Conservation (phyloP, 192 early-diverging fungal species). For the Obelidium mucronatum region DNA sequence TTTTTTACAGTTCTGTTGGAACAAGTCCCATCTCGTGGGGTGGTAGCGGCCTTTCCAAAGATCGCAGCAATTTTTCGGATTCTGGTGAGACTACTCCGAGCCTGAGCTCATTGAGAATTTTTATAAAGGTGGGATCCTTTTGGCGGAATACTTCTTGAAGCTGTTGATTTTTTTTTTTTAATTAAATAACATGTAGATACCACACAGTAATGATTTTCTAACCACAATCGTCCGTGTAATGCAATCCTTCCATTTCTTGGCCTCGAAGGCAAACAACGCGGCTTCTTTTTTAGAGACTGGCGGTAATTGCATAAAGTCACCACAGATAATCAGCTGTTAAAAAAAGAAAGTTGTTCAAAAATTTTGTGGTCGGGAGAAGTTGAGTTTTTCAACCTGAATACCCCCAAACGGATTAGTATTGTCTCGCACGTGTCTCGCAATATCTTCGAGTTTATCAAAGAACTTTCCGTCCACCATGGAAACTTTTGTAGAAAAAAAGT, state of each 20-base stretch:
- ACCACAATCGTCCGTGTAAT: slow-evolving; percentile 42
- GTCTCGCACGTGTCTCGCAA: slow-evolving; percentile 40
- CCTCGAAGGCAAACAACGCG: slow-evolving; percentile 45
- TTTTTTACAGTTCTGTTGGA: slow-evolving; percentile 54
- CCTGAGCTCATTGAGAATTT: slow-evolving; percentile 88
- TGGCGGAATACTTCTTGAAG: slow-evolving; percentile 87
- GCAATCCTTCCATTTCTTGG: slow-evolving; percentile 39
- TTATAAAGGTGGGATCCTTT: slow-evolving; percentile 78
- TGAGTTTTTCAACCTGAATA: slow-evolving; percentile 42
- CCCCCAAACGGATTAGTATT: slow-evolving; percentile 55
- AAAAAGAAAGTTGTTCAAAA: too few relatives aligned
- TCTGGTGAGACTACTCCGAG: slow-evolving; percentile 68
- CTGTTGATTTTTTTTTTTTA: too few relatives aligned
- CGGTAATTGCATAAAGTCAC: slow-evolving; percentile 64
- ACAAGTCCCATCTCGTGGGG: slow-evolving; percentile 59
- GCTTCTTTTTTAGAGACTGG: slow-evolving; percentile 35
- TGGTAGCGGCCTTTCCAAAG: slow-evolving; percentile 48
- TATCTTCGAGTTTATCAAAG: slow-evolving; percentile 54
- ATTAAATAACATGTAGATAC: too few relatives aligned
- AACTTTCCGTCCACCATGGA: slow-evolving; percentile 59
- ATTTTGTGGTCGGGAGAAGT: not conserved
- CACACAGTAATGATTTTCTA: too few relatives aligned
- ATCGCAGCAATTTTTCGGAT: slow-evolving; percentile 57
- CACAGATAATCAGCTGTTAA: slow-evolving; percentile 49
- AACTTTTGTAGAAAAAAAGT: slow-evolving; percentile 32